phyloP scores from a whole-genome alignment of 306 rosid genomes.

The Cucumis cinereus region DNA sequence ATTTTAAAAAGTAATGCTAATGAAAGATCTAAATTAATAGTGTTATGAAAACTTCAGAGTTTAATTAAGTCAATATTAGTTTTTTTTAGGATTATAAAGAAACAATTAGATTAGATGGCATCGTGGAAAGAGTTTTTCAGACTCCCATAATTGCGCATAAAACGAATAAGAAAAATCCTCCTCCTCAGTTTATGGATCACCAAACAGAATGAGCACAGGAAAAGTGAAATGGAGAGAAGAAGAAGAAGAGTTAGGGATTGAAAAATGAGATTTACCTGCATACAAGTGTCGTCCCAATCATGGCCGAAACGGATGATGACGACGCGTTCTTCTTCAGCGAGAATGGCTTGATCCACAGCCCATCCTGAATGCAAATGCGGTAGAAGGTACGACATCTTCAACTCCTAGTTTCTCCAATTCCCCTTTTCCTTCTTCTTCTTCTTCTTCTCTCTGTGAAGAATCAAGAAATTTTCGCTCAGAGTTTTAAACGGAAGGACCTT shows the following conservation, averaged over 20 bases:
- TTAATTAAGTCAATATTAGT: too few relatives aligned
- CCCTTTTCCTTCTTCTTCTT: background rate
- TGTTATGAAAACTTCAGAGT: too few relatives aligned
- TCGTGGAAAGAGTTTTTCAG: too few relatives aligned
- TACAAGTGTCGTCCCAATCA: slow-evolving; percentile 86
- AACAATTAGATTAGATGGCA: too few relatives aligned
- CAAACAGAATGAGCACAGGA: background rate
- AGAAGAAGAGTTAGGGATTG: background rate
- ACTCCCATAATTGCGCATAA: too few relatives aligned
- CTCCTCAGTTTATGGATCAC: background rate
- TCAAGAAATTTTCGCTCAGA: background rate
- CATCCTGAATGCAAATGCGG: slow-evolving; percentile 87
- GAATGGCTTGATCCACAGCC: slow-evolving; percentile 88
- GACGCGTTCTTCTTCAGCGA: slow-evolving; percentile 77
- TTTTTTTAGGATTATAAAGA: too few relatives aligned
- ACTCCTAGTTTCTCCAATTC: background rate
- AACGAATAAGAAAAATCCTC: too few relatives aligned
- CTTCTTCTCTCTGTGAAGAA: background rate
- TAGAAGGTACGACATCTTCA: slow-evolving; percentile 63
- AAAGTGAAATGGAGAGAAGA: background rate
- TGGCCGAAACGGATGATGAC: slow-evolving; percentile 72
- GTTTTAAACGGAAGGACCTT: background rate
- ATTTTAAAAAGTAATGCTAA: too few relatives aligned
- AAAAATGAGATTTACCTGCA: slow-evolving; percentile 39
- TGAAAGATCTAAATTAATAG: too few relatives aligned